Base-by-base conservation (phyloP, 352 stramenopile genomes). In the Globisporangium yorkense region DNA sequence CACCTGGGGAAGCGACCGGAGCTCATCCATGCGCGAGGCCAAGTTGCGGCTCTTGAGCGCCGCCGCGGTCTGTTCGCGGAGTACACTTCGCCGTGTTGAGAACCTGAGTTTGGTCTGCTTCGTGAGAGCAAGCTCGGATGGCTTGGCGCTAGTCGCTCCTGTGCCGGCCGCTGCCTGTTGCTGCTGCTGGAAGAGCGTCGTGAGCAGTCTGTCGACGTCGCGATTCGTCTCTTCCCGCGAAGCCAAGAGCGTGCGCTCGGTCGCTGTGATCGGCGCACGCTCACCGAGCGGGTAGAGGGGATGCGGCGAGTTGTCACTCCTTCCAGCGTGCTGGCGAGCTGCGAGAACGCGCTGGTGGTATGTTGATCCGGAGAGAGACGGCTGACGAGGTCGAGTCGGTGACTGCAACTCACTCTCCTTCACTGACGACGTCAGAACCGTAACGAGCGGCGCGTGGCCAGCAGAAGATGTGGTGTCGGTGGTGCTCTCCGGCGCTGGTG, bases 41-140 rank as follows among this genome's bases (percentile, higher is more conserved):
- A 89, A 56, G 18, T 82, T 87, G 15, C 73, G 61, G 5, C 66
- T 75, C 24, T 78, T 79, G 13, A 89, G 56, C 18, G 74, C 75
- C 2, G 81, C 60, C 2, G 80, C 74, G 0, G 77, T 75, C 39
- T 84, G 74, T 31, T 84, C 67, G 13, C 75, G 71, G 8, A 89
- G 60, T 18, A 69, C 55, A 31, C 75, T 85, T 27, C 75, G 68
- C 51, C 71, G 65, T 0, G 75, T 85, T 18, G 71, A 56, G 44
- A 79, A 81, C 24, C 43, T 56, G 46, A 58, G 58, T 5, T 48
- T 24, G 5, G 61, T 56, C 1, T 29, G 58, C 1, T 62, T 58
- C 27, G 64, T 54, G 16, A 62, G n/a, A 3, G 9, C 27, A 29
- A 24, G 18, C 15, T 59, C 41, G 29, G 39, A 13, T 6, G 21